Percentiles rank a stretch among this genome's conserved stretches.
phyloP scores from a whole-genome alignment of 2,329 filamentous ascomycete genomes.

The Apiospora arundinis region DNA sequence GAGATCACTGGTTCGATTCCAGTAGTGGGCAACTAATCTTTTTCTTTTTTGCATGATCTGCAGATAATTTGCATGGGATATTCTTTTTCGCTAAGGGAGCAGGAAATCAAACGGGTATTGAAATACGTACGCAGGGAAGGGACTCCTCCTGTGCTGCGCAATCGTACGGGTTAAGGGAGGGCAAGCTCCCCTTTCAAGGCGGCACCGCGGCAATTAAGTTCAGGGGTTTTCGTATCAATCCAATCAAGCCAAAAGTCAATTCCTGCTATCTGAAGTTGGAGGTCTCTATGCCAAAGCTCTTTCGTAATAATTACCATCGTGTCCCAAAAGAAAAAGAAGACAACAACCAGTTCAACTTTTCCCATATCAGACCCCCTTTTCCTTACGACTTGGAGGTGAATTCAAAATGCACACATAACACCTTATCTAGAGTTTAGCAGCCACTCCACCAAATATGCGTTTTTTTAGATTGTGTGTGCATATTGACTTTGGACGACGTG shows the following conservation, averaged over 20 bases:
- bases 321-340: no score
- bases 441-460: neutral
- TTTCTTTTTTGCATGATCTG: neutral
- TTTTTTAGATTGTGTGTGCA: neutral
- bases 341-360: neutral
- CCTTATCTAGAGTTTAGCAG: neutral
- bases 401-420: neutral
- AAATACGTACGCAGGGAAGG: no score
- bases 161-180: neutral
- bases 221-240: neutral
- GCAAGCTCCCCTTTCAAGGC: neutral
- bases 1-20: constrained; percentile 19
- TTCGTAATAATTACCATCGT: neutral
- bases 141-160: no score
- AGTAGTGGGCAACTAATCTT: neutral
- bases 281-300: no score
- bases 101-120: no score
- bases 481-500: neutral
- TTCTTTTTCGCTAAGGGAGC: no score
- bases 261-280: neutral
- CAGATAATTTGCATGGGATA: no score
- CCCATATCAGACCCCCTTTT: neutral
- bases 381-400: neutral
- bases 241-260: neutral
- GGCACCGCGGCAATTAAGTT: neutral